Conservation (phyloP, 345 rosid genomes). For the Sapria himalayana region DNA sequence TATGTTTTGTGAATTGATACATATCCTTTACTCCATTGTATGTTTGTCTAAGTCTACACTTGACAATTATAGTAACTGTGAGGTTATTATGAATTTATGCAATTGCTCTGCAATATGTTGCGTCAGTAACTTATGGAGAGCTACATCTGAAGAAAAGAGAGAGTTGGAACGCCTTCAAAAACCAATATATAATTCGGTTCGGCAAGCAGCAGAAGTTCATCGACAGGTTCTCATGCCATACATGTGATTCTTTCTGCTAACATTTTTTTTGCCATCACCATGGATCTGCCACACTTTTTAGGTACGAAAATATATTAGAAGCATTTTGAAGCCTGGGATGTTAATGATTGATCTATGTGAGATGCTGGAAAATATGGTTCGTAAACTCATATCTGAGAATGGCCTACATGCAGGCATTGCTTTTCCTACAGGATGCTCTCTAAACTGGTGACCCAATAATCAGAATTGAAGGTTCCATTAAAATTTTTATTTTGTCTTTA, state of each 20-base stretch:
- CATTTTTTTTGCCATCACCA: no score
- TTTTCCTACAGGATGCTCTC: constrained; percentile 95
- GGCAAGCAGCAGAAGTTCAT: constrained; percentile 96
- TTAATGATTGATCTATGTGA: constrained; percentile 85
- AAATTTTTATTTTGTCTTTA: background rate
- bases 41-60: no score
- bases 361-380: constrained; percentile 73
- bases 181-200: constrained; percentile 76
- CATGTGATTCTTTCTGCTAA: background rate
- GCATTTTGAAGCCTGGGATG: constrained; percentile 82
- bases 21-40: background rate
- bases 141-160: constrained; percentile 90
- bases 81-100: background rate
- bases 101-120: background rate
- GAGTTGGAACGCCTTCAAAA: constrained; percentile 71
- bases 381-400: constrained; percentile 72
- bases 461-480: no score
- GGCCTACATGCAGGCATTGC: constrained; percentile 97
- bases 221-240: constrained; percentile 40
- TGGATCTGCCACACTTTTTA: no score
- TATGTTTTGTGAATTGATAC: background rate
- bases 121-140: constrained; percentile 77
- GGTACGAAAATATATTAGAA: constrained; percentile 69
- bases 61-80: no score
- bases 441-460: constrained; percentile 52